Percentiles rank a stretch among this genome's conserved stretches.
Conservation (phyloP, 495 filamentous ascomycete genomes). For the Trichoderma orchidacearum region DNA sequence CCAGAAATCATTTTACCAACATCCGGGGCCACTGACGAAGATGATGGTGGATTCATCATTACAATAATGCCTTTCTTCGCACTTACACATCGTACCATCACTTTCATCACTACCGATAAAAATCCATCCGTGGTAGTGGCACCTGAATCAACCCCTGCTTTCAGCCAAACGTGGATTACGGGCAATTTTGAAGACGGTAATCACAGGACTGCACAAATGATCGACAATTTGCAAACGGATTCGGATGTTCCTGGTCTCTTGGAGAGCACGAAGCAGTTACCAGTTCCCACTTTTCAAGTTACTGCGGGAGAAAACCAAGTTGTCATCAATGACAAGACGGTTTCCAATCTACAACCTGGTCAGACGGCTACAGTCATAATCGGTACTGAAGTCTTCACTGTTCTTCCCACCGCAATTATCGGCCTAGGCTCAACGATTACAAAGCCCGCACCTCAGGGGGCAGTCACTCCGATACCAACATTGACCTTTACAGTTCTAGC, state of each 20-base stretch:
- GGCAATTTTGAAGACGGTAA: constrained; percentile 7
- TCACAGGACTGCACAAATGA: constrained; percentile 2
- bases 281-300: constrained; percentile 18
- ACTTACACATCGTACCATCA: constrained; percentile 11
- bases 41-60: not conserved
- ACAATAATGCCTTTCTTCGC: not conserved
- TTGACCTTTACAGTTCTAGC: constrained; percentile 22
- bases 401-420: constrained; percentile 24
- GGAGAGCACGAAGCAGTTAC: constrained; percentile 2
- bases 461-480: constrained; percentile 10
- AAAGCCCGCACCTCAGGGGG: constrained; percentile 14
- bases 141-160: constrained; percentile 21
- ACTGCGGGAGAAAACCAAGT: constrained; percentile 25
- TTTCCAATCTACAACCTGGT: constrained; percentile 18
- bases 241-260: not conserved
- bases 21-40: not conserved
- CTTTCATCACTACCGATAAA: constrained; percentile 31
- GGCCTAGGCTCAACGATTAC: constrained; percentile 25
- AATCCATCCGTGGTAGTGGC: constrained; percentile 33
- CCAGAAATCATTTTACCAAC: not conserved
- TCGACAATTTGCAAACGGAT: not conserved
- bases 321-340: constrained; percentile 27
- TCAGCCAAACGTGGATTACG: constrained; percentile 17
- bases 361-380: constrained; percentile 25
- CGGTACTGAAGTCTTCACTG: constrained; percentile 25